Evolutionary conservation across 208 protist genomes (phyloP).

Genomic region (Leishmania aethiopica): DNA sequence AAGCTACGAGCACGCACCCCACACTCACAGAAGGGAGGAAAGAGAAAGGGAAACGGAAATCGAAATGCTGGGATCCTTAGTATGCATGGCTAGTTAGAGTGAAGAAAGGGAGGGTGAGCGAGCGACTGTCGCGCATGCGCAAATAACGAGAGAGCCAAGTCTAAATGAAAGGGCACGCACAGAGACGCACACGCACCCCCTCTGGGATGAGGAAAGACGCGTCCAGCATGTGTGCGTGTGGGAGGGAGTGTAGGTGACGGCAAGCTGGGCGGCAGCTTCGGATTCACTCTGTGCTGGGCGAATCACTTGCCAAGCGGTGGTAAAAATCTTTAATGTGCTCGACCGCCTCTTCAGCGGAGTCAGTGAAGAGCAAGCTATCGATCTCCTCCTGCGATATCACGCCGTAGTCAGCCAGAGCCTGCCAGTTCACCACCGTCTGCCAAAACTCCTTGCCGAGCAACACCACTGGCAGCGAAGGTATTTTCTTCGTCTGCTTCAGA

Average conservation of each 20-base stretch:
- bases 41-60: neutral
- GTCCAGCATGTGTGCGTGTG: neutral
- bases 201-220: neutral
- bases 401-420: slow-evolving; percentile 85
- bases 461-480: slow-evolving; percentile 85
- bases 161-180: neutral
- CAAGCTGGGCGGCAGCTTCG: neutral
- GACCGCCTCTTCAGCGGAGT: slow-evolving; percentile 85
- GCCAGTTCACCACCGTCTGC: slow-evolving; percentile 89
- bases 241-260: neutral
- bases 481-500: slow-evolving; percentile 91
- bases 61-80: neutral
- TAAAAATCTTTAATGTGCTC: slow-evolving; percentile 74
- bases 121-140: neutral
- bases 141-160: neutral
- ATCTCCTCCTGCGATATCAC: slow-evolving; percentile 89
- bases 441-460: slow-evolving; percentile 89
- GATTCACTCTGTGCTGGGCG: neutral
- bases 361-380: slow-evolving; percentile 84
- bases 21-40: neutral
- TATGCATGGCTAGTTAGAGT: neutral
- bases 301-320: slow-evolving; percentile 12
- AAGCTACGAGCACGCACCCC: neutral
- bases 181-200: neutral
- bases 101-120: neutral